Base-by-base conservation (phyloP, 495 filamentous ascomycete genomes). In the Beverwykella pulmonaria region DNA sequence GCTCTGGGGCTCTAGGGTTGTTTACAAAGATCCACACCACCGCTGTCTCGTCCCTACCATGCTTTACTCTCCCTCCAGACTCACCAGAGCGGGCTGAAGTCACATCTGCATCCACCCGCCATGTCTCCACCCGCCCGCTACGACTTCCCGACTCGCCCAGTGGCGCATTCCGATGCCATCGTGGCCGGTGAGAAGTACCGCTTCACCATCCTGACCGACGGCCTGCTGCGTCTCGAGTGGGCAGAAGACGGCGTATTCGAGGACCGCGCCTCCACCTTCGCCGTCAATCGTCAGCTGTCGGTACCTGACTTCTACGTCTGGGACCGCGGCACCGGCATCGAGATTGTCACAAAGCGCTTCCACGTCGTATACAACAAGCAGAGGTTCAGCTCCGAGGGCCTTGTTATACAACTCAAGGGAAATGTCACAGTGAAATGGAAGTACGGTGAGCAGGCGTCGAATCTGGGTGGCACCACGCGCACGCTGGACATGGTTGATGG, bases 221-320 rank as follows among this genome's bases (percentile, higher is more conserved):
- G 78, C 19, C 71, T 86, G 0, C 30, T 87, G 20, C 82, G 84
- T 22, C 86, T 78, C 61, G 84, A 87, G 75, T 87, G 82, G 82
- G 84, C 84, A 1, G 65, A 74, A 14, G 84, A 87, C 57, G 72
- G 77, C 55, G 69, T 66, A 7, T 87, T 87, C 62, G 84, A 87
- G 69, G 83, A 87, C 71, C 80, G 83, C 22, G 80, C 79, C 6
- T 85, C 82, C 6, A 81, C 79, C n/a, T 78, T 86, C 59, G 84
- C 84, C 23, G 75, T 85, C 53, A 79, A 82, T 61, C 78, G 84
- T 9, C 34, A 72, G 1, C 77, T 83, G 34, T 75, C 82, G 15
- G 75, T 78, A 0, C 84, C 84, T 0, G 68, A 79, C 20, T 86
- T 80, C 68, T 72, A 74, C 3, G 70, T 81, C 25, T 70, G 76